phyloP scores from a whole-genome alignment of 805 yeast species.

The Kodamaea fukazawae region DNA sequence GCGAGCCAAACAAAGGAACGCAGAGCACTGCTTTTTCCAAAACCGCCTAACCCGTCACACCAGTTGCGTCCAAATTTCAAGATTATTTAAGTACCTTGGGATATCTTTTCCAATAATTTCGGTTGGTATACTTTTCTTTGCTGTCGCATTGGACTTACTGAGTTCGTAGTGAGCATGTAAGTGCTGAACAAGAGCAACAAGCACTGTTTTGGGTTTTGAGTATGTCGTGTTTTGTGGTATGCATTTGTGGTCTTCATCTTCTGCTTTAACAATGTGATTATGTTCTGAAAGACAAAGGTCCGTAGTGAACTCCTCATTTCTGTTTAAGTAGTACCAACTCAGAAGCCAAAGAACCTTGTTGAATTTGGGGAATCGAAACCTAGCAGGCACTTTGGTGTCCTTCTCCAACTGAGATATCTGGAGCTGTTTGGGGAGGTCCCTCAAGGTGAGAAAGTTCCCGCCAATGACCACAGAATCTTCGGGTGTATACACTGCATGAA shows the following conservation, averaged over 20 bases:
- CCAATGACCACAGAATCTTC: constrained; percentile 79
- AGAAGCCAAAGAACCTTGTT: constrained; percentile 67
- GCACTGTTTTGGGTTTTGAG: constrained; percentile 2
- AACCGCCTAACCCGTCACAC: no score
- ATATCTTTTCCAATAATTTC: constrained; percentile 29
- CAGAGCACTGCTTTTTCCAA: no score
- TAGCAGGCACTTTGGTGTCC: constrained; percentile 67
- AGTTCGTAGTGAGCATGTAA: constrained; percentile 29
- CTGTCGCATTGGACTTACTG: constrained; percentile 31
- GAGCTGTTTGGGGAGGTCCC: constrained; percentile 62
- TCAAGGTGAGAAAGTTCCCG: constrained; percentile 75
- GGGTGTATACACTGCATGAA: constrained; percentile 86
- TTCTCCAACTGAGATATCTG: constrained; percentile 61
- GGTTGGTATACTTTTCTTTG: constrained; percentile 34
- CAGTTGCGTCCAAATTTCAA: no score
- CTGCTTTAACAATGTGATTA: neutral
- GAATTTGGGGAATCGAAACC: constrained; percentile 77
- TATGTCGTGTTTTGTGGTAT: neutral
- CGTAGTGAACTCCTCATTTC: neutral
- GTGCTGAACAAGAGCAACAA: constrained; percentile 22
- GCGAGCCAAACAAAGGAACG: no score
- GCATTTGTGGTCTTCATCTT: neutral
- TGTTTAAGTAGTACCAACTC: constrained; percentile 26
- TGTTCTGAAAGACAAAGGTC: neutral
- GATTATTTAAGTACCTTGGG: constrained; percentile 15